Base-by-base conservation (phyloP, 495 filamentous ascomycete genomes). In the Penicillium lagena region DNA sequence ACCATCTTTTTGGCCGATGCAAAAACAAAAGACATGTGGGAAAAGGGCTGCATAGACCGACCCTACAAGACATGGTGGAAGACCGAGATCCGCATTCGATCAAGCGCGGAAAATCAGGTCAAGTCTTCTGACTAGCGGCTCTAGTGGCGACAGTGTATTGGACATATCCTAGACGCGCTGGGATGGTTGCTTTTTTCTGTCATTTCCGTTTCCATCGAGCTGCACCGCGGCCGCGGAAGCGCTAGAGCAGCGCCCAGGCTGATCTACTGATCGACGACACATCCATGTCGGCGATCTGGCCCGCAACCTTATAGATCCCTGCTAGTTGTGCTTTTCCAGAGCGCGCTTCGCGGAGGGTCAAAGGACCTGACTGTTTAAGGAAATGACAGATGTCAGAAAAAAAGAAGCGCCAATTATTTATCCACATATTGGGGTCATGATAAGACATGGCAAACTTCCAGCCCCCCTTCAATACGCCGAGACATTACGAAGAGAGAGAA, bases 351-450 rank as follows among this genome's bases (percentile, higher is more conserved):
- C 36, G 30, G 43, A 29, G 36, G 40, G 49, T 6, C 2, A 22
- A 22, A 22, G 22, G 0, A 22, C 22, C 22, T 22, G 38, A 29
- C 37, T 13, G 39, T 17, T 27, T 38, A 46, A 50, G 36, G 42
- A 52, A 52, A 35, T 60, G 58, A 61, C 55, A 61, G 51, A 52
- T 61, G 55, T 54, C 51, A 58, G 34, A 29, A 27, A 12, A 37
- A 13, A 22, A 22, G 22, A 22, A 22, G 4, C 22, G 22, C 22
- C 22, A 22, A 22, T 22, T 22, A 22, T 22, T 22, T 4, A 4
- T 6, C 22, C 22, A 22, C 22, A 2, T 22, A 22, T 22, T 22
- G 22, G 22, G 2, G 22, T 4, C 3, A 6, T 22, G 22, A 22
- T 22, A 22, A 22, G 22, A 22, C 22, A 22, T 22, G 22, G 22